Conservation (phyloP, 1,284 basidiomycete genomes). For the Tylopilus sp. region DNA sequence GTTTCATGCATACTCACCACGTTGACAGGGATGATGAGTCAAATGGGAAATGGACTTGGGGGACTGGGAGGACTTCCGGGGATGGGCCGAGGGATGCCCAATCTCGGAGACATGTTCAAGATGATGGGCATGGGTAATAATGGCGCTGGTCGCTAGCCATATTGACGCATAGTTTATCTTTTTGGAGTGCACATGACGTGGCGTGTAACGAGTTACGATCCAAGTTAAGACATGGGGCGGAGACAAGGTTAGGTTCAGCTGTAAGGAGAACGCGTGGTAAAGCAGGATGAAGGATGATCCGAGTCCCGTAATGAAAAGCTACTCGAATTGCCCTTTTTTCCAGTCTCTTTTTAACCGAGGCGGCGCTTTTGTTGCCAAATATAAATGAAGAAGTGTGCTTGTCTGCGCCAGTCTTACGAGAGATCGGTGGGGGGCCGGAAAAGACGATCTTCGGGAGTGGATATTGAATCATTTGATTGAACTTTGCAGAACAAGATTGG, state of each 20-base stretch:
- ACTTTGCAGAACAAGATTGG: slow-evolving; percentile 16
- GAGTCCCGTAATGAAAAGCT: slow-evolving; percentile 22
- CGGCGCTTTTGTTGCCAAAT: slow-evolving; percentile 72
- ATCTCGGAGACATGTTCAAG: slow-evolving; percentile 76
- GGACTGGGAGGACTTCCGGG: slow-evolving; percentile 50
- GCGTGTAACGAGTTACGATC: slow-evolving; percentile 11
- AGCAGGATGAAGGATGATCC: slow-evolving; percentile 20
- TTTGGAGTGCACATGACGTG: slow-evolving; percentile 21
- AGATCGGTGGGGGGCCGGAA: slow-evolving; percentile 52
- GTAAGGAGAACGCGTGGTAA: slow-evolving; percentile 6
- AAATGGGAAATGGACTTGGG: slow-evolving; percentile 72
- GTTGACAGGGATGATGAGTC: slow-evolving; percentile 74
- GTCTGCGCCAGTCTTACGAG: slow-evolving; percentile 74
- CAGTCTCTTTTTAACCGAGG: slow-evolving; percentile 68
- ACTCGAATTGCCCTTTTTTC: slow-evolving; percentile 42
- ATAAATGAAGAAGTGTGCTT: slow-evolving; percentile 76
- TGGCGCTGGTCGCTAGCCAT: slow-evolving; percentile 35
- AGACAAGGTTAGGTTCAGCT: slow-evolving; percentile 34
- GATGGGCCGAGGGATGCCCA: slow-evolving; percentile 54
- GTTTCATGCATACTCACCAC: slow-evolving; percentile 14
- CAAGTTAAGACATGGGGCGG: slow-evolving; percentile 19
- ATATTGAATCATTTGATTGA: slow-evolving; percentile 15
- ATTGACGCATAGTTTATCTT: slow-evolving; percentile 12
- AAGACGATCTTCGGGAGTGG: slow-evolving; percentile 55
- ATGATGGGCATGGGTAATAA: slow-evolving; percentile 84